phyloP scores from a whole-genome alignment of 768 basidiomycete genomes.

The Amyloporia xantha region DNA sequence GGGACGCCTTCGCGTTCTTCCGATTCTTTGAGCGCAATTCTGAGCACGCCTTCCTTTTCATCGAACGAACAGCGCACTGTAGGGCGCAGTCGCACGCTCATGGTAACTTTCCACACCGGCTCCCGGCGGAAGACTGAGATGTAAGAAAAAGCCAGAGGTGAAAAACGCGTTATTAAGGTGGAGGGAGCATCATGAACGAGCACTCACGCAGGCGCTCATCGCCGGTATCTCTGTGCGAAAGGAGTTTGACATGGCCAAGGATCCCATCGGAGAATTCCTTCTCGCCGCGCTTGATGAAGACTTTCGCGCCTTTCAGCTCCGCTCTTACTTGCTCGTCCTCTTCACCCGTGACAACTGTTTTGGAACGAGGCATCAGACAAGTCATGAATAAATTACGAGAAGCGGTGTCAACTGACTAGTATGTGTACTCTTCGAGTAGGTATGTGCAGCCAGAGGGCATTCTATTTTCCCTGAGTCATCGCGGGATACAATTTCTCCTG shows the following conservation, averaged over 20 bases:
- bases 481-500: too few species aligned
- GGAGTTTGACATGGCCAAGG: constrained; percentile 53
- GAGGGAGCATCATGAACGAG: not conserved
- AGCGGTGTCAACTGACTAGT: constrained; percentile 6
- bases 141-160: constrained; percentile 3
- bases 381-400: not conserved
- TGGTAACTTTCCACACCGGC: constrained; percentile 61
- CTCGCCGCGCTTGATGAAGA: constrained; percentile 49
- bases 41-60: constrained; percentile 45
- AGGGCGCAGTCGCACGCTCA: constrained; percentile 54
- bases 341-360: constrained; percentile 52
- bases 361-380: not conserved
- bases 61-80: constrained; percentile 55
- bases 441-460: constrained; percentile 15
- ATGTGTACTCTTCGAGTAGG: constrained; percentile 9
- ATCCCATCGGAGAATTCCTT: constrained; percentile 56
- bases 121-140: constrained; percentile 61
- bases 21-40: constrained; percentile 48
- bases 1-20: constrained; percentile 21
- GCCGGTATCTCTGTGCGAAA: constrained; percentile 35
- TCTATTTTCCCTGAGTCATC: not conserved
- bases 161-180: not conserved
- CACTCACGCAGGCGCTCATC: constrained; percentile 46
- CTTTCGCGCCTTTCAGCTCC: constrained; percentile 55
- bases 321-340: constrained; percentile 52